Evolutionary conservation across 2,329 filamentous ascomycete genomes (phyloP).

Genomic region (Parastagonospora nodorum): DNA sequence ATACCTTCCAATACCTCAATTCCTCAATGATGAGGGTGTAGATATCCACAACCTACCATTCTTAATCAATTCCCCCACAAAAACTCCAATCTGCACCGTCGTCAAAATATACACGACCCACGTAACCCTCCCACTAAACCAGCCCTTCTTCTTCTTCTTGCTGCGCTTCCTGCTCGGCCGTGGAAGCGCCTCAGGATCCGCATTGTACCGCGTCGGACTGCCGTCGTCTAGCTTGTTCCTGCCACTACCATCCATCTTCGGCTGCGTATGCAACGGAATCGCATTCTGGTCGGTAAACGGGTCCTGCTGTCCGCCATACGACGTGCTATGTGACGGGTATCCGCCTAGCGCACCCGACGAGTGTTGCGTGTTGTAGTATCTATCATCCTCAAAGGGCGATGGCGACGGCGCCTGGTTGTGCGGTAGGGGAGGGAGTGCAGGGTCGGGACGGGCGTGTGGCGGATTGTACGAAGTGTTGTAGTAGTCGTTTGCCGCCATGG

Average conservation of each 20-base stretch:
- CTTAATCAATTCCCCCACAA: constrained; percentile 84
- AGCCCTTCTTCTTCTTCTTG: constrained; percentile 57
- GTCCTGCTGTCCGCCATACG: constrained; percentile 64
- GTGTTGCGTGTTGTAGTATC: constrained; percentile 49
- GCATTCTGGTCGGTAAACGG: constrained; percentile 56
- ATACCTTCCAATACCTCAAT: too few relatives aligned
- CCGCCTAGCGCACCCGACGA: constrained; percentile 59
- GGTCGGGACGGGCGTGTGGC: constrained; percentile 46
- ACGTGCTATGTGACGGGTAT: constrained; percentile 53
- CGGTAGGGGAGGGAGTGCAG: constrained; percentile 43
- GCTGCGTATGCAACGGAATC: constrained; percentile 52
- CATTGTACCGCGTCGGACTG: constrained; percentile 44
- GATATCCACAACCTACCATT: constrained; percentile 58
- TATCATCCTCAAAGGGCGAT: constrained; percentile 41
- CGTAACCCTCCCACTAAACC: constrained; percentile 65
- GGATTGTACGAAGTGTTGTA: constrained; percentile 53
- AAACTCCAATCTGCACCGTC: constrained; percentile 77
- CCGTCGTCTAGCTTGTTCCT: constrained; percentile 5
- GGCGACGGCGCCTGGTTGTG: constrained; percentile 31
- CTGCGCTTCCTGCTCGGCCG: constrained; percentile 22
- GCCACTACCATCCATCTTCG: constrained; percentile 39
- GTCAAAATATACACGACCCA: constrained; percentile 86
- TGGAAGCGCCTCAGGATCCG: constrained; percentile 47
- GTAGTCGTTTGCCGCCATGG: constrained; percentile 63
- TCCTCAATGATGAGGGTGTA: too few relatives aligned